Conservation (phyloP, 2,329 filamentous ascomycete species). For the Geosmithia flava region DNA sequence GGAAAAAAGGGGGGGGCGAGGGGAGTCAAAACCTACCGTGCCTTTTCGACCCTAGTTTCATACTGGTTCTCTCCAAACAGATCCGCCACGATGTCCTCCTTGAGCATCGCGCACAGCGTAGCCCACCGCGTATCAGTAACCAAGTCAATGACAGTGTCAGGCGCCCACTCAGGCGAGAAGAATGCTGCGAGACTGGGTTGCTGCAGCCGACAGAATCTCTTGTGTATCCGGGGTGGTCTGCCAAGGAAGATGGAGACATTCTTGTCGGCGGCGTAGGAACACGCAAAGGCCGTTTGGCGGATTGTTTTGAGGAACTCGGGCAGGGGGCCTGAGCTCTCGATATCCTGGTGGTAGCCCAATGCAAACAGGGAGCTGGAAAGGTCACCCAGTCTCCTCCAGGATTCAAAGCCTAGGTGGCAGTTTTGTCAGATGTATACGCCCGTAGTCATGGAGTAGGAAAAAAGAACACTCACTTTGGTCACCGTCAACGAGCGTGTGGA, state of each 20-base stretch:
- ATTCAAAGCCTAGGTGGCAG: no score
- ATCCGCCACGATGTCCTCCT: neutral
- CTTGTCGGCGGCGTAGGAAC: constrained; percentile 31
- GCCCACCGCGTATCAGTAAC: neutral
- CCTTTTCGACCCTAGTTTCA: neutral
- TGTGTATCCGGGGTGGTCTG: constrained; percentile 26
- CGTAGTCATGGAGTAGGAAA: no score
- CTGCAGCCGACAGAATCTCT: neutral
- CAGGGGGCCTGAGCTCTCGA: constrained; percentile 2
- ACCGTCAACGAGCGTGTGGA: constrained; percentile 27
- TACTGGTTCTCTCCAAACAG: neutral
- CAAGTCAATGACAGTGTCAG: neutral
- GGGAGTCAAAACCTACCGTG: neutral
- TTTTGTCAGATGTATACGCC: no score
- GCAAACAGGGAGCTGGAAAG: constrained; percentile 30
- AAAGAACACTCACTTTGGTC: constrained; percentile 26
- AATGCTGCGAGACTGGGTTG: no score
- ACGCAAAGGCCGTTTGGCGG: constrained; percentile 24
- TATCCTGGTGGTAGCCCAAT: constrained; percentile 30
- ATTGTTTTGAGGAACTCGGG: constrained; percentile 26
- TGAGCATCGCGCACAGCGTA: neutral
- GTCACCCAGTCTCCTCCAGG: constrained; percentile 32
- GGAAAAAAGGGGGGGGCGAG: no score
- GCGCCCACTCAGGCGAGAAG: neutral
- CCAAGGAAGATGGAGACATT: constrained; percentile 22